Evolutionary conservation across 441 rosid species (phyloP).

Genomic region (Populus trichocarpa): DNA sequence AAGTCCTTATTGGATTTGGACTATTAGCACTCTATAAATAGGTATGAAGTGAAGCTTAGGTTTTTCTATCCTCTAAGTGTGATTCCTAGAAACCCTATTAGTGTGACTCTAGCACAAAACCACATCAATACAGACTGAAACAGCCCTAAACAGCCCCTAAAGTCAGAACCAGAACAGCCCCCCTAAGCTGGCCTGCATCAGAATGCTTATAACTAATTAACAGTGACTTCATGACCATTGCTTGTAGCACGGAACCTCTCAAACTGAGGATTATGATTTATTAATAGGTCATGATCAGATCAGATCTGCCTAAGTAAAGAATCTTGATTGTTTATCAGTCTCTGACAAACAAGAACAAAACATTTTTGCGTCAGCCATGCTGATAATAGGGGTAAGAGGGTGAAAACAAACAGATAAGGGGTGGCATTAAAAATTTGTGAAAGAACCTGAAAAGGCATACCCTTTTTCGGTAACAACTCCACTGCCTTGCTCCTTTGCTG

Average conservation of each 20-base stretch:
- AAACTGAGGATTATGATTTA: neutral
- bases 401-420: neutral
- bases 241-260: neutral
- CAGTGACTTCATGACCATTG: neutral
- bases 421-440: neutral
- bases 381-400: neutral
- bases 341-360: neutral
- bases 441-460: slow-evolving; percentile 29
- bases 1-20: no score
- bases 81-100: neutral
- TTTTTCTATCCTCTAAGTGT: neutral
- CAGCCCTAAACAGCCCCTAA: no score
- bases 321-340: neutral
- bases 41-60: neutral
- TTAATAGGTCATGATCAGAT: neutral
- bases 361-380: neutral
- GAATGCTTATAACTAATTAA: neutral
- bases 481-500: slow-evolving; percentile 33
- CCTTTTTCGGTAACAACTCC: slow-evolving; percentile 39
- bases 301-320: neutral
- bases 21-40: no score
- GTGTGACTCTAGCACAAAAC: no score
- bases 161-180: no score
- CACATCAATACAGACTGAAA: no score
- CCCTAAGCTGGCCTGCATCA: no score